Base-by-base conservation (phyloP, 768 basidiomycete species). In the Daedaleopsis nitida region DNA sequence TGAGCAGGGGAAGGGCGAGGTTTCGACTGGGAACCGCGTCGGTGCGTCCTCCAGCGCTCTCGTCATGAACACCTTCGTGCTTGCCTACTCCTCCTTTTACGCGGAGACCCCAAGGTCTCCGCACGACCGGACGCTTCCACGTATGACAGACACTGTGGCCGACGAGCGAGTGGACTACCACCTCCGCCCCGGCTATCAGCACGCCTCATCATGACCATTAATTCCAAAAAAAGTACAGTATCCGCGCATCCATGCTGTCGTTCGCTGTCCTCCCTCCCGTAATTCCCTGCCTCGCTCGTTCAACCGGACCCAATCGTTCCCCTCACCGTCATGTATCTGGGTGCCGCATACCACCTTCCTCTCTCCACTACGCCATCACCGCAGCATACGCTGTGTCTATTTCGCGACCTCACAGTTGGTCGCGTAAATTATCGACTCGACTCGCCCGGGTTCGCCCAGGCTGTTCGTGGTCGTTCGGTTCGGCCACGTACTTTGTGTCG, bases 401-500 rank as follows among this genome's bases (percentile, higher is more conserved):
- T 49, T 57, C 55, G 35, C 50, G 39, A 38, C 55, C 35, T 39
- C 4, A 23, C 19, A 24, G 49, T 44, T n/a, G 50, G 55, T 55
- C 38, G 55, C 55, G 55, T 62, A 62, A 62, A 54, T 62, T 62
- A 62, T 62, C 57, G 56, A 62, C 61, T 38, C 48, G 61, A 37
- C 56, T 16, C 14, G 6, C 42, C 44, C 50, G 60, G 39, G 17
- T 52, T 50, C 56, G 52, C 43, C 48, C 48, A 58, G 61, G 61
- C 57, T 56, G 61, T 21, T 43, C 56, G 61, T 37, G 38, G 61
- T 62, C 56, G 53, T 62, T 62, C 57, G 57, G 56, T 58, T 58
- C 49, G 45, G 48, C 24, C 17, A 47, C 42, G 57, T 50, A 52
- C 57, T 23, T 59, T 54, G 17, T 8, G 12, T 24, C 12, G 21